These are phyloP conservation scores for Cytospora piceae DNA, from an alignment of 2,329 filamentous ascomycete genomes.

Conservation along the genomic window DNA sequence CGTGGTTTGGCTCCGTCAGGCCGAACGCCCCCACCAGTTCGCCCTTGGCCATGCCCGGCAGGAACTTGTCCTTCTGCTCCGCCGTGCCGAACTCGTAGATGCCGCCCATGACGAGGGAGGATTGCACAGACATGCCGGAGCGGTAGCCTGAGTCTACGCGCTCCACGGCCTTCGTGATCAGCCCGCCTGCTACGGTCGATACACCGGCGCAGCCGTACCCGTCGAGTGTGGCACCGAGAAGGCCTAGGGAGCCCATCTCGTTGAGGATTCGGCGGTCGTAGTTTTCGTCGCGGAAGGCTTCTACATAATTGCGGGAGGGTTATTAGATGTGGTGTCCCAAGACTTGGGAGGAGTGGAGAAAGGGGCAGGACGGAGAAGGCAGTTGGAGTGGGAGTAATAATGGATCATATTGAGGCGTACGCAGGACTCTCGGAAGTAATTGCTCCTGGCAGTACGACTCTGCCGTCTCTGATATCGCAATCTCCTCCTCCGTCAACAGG, in stretches of 20 bases:
- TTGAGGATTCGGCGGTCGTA: slow-evolving; percentile 79
- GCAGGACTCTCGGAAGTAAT: slow-evolving; percentile 81
- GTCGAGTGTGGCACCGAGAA: slow-evolving; percentile 79
- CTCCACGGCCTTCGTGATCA: slow-evolving; percentile 86
- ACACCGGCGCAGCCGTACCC: slow-evolving; percentile 84
- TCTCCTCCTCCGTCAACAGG: slow-evolving; percentile 85
- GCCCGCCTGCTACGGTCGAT: slow-evolving; percentile 77
- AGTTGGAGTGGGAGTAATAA: background rate
- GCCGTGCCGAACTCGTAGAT: slow-evolving; percentile 81
- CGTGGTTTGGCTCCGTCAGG: slow-evolving; percentile 86
- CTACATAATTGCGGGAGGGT: slow-evolving; percentile 29
- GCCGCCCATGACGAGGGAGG: slow-evolving; percentile 82
- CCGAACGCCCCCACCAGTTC: slow-evolving; percentile 81
- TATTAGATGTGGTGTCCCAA: slow-evolving; percentile 1
- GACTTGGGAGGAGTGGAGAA: background rate
- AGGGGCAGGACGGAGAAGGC: background rate
- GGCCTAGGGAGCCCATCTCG: slow-evolving; percentile 85
- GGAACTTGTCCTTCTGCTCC: slow-evolving; percentile 79
- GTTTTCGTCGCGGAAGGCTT: slow-evolving; percentile 71
- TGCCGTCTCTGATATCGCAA: slow-evolving; percentile 87
- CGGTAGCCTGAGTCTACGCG: slow-evolving; percentile 85
- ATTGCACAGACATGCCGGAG: slow-evolving; percentile 87
- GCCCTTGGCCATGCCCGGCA: slow-evolving; percentile 77
- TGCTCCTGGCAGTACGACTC: slow-evolving; percentile 93
- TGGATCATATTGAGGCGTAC: slow-evolving; percentile 53